Conservation (phyloP, 805 yeast genomes). For the Lipomyces kockii region DNA sequence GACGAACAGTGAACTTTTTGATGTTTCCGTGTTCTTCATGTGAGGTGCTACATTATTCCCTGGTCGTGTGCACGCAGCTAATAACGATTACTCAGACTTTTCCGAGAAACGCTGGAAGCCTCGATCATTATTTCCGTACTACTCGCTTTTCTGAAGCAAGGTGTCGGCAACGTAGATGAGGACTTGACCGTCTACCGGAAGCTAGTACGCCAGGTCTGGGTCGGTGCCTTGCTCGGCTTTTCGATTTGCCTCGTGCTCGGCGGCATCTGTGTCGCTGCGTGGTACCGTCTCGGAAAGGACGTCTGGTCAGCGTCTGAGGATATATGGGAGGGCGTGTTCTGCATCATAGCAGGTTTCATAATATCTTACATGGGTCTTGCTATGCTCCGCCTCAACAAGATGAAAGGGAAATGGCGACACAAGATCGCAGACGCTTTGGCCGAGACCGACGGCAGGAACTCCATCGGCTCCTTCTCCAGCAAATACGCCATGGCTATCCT, state of each 20-base stretch:
- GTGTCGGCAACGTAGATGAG: constrained; percentile 59
- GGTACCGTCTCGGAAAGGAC: constrained; percentile 78
- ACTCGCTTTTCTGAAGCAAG: constrained; percentile 88
- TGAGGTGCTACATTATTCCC: constrained; percentile 6
- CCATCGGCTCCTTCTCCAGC: constrained; percentile 52
- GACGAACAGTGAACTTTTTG: constrained; percentile 59
- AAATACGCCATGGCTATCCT: constrained; percentile 88
- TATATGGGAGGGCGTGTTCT: constrained; percentile 95
- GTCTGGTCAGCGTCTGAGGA: constrained; percentile 89
- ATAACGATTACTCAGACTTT: constrained; percentile 51
- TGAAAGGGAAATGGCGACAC: constrained; percentile 96
- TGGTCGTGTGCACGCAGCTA: neutral
- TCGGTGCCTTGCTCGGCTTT: constrained; percentile 75
- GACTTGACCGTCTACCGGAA: constrained; percentile 57
- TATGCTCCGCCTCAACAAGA: constrained; percentile 91
- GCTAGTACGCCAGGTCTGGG: constrained; percentile 82
- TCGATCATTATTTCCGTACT: constrained; percentile 88
- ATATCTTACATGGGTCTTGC: constrained; percentile 95
- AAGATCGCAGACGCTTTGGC: constrained; percentile 86
- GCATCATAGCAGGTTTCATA: constrained; percentile 85
- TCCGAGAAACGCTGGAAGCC: constrained; percentile 94
- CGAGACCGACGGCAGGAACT: constrained; percentile 39
- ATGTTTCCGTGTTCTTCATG: constrained; percentile 44
- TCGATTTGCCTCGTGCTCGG: constrained; percentile 82
- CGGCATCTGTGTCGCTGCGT: constrained; percentile 92